Percentiles rank a stretch among this genome's conserved stretches.
Evolutionary conservation across 257 asterid species (phyloP).

Genomic region (Primulina huaijiensis): DNA sequence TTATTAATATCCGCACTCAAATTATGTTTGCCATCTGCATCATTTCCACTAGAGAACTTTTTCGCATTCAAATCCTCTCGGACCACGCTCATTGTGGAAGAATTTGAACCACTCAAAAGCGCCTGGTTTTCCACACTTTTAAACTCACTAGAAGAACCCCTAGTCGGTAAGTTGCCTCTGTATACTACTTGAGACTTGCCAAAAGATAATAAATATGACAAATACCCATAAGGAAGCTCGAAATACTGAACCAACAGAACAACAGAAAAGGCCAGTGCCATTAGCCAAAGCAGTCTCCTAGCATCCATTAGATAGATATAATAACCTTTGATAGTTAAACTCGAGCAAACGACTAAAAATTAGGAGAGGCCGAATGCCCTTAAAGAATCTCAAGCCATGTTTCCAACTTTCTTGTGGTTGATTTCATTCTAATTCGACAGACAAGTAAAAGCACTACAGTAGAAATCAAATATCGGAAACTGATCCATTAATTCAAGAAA

Average conservation of each 20-base stretch:
- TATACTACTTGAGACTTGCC: conserved; percentile 33
- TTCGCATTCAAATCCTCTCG: conserved; percentile 19
- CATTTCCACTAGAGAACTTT: not conserved
- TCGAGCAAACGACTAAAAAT: conserved; percentile 2
- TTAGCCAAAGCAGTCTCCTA: conserved; percentile 44
- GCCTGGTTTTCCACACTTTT: not conserved
- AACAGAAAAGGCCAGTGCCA: conserved; percentile 45
- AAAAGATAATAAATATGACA: conserved; percentile 36
- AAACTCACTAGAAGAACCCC: conserved; percentile 15
- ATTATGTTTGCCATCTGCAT: not conserved
- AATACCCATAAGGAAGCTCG: conserved; percentile 56
- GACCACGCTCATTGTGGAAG: conserved; percentile 10
- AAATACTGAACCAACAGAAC: conserved; percentile 47
- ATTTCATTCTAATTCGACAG: conserved; percentile 13
- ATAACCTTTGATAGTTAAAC: not conserved
- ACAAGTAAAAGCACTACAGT: conserved; percentile 3
- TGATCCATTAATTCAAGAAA: conserved; percentile 11
- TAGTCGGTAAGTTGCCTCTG: not conserved
- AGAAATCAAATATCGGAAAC: conserved; percentile 3
- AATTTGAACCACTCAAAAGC: conserved; percentile 13
- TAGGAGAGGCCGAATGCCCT: conserved; percentile 4
- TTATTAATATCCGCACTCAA: conserved; percentile 6
- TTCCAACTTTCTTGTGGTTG: conserved; percentile 9
- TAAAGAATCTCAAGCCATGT: not conserved
- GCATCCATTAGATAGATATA: conserved; percentile 31